phyloP scores from a whole-genome alignment of 2,329 filamentous ascomycete species.

The Aspergillus caelatus region DNA sequence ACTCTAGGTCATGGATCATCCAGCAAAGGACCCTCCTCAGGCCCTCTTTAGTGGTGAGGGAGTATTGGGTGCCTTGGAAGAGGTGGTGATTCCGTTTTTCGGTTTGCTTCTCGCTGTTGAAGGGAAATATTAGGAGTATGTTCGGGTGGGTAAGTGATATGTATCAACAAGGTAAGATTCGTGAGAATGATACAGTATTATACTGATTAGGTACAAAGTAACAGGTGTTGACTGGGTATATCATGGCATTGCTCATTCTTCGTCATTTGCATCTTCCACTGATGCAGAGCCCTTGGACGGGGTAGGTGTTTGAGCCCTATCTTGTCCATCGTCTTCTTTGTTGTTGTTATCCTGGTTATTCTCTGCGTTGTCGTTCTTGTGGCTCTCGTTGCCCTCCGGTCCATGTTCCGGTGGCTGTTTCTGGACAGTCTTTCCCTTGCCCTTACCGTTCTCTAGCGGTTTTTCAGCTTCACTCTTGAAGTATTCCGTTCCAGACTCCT shows the following conservation, averaged over 20 bases:
- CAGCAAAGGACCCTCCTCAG: too few relatives aligned
- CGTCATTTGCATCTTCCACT: conserved; percentile 12
- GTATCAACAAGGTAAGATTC: background rate
- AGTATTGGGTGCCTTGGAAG: too few relatives aligned
- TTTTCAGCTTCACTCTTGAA: conserved; percentile 26
- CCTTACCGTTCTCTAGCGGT: conserved; percentile 12
- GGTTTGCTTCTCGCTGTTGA: conserved; percentile 53
- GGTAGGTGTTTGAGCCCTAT: background rate
- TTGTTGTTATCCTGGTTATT: background rate
- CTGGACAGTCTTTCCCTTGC: conserved; percentile 29
- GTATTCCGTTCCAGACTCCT: conserved; percentile 30
- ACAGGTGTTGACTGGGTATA: background rate
- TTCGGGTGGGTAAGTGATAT: background rate
- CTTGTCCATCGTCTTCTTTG: background rate
- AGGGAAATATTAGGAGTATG: conserved; percentile 15
- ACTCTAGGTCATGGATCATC: too few relatives aligned
- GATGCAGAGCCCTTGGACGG: conserved; percentile 9
- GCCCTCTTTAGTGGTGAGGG: too few relatives aligned
- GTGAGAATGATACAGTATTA: background rate
- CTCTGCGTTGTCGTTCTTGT: background rate
- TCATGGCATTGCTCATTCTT: background rate
- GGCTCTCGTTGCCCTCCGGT: conserved; percentile 2
- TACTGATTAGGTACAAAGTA: background rate
- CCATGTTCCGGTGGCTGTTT: conserved; percentile 1
- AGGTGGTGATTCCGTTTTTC: too few relatives aligned